Conservation (phyloP, 768 basidiomycete genomes). For the Amanita fuliginea region DNA sequence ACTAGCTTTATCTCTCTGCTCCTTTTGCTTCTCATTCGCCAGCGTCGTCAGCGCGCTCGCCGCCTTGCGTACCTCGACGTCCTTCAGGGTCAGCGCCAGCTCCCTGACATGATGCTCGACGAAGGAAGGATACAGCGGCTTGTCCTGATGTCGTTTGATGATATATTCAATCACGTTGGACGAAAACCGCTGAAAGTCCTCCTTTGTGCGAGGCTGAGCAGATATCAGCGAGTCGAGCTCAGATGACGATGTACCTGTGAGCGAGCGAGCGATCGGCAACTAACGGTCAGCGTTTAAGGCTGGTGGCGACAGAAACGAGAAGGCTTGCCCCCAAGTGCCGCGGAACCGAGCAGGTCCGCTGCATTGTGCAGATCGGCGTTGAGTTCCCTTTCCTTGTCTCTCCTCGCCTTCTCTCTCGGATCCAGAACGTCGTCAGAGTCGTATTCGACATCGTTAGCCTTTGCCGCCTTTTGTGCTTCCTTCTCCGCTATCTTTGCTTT, state of each 20-base stretch:
- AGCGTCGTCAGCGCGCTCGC: slow-evolving; percentile 76
- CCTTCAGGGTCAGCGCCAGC: slow-evolving; percentile 67
- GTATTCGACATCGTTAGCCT: slow-evolving; percentile 32
- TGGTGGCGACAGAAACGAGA: neutral
- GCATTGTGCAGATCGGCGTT: slow-evolving; percentile 83
- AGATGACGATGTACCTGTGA: slow-evolving; percentile 55
- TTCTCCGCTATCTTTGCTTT: slow-evolving; percentile 92
- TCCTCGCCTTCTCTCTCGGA: slow-evolving; percentile 64
- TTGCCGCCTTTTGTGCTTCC: slow-evolving; percentile 61
- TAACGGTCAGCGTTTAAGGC: neutral
- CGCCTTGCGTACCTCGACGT: slow-evolving; percentile 86
- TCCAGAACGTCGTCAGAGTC: slow-evolving; percentile 70
- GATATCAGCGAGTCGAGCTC: slow-evolving; percentile 67
- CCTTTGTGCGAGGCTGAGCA: slow-evolving; percentile 77
- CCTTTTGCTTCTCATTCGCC: slow-evolving; percentile 93
- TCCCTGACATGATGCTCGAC: slow-evolving; percentile 76
- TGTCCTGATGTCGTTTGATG: slow-evolving; percentile 68
- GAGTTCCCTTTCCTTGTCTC: slow-evolving; percentile 74
- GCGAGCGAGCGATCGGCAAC: neutral
- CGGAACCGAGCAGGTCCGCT: slow-evolving; percentile 67
- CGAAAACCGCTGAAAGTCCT: slow-evolving; percentile 74
- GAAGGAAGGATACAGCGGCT: slow-evolving; percentile 76
- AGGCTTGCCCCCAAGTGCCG: slow-evolving; percentile 48
- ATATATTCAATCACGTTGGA: slow-evolving; percentile 61
- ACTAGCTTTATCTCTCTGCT: slow-evolving; percentile 41